Base-by-base conservation (phyloP, 768 basidiomycete genomes). In the Scleroderma citrinum region DNA sequence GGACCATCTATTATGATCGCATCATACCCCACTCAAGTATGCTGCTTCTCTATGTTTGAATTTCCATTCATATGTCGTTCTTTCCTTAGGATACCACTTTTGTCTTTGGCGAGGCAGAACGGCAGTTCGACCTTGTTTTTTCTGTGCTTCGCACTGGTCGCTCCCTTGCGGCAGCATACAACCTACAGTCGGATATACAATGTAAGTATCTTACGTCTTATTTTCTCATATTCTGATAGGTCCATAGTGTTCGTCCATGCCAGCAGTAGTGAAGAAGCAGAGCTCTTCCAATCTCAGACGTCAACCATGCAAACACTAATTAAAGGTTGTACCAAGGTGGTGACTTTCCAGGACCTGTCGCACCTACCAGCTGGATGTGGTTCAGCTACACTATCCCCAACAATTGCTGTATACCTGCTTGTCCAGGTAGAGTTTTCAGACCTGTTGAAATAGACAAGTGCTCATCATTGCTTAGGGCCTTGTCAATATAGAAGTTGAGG, bases 361-460 rank as follows among this genome's bases (percentile, higher is more conserved):
- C 82, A 89, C n/a, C 76, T 97, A 42, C 92, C 94, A 0, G 76
- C 78, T 7, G 94, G 96, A 16, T 96, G 92, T 64, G 94, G 92
- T 7, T 87, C 89, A 3, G 76, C 81, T 37, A 80, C 89, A 21
- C 80, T 98, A 20, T 86, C 81, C 2, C 71, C 87, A 6, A 82
- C 83, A 2, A 71, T 92, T 30, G 79, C 83, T 19, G 78, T 92
- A 1, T 82, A 94, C 64, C 77, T 93, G 2, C 85, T 94, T 50
- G 92, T 99, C 32, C 76, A 85, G 69, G 92, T 92, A 62, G 46
- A 82, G 64, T 36, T 44, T n/a, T 39, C 13, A 26, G 50, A 3
- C 1, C 19, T 19, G 11, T 8, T 5, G 7, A 13, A 13, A 12
- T 39, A 21, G 38, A 19, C 19, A 19, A 39, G 12, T 19, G 20